These are phyloP conservation scores for Amanita brunnescens DNA, from an alignment of 768 basidiomycete genomes.

Conservation along the genomic window DNA sequence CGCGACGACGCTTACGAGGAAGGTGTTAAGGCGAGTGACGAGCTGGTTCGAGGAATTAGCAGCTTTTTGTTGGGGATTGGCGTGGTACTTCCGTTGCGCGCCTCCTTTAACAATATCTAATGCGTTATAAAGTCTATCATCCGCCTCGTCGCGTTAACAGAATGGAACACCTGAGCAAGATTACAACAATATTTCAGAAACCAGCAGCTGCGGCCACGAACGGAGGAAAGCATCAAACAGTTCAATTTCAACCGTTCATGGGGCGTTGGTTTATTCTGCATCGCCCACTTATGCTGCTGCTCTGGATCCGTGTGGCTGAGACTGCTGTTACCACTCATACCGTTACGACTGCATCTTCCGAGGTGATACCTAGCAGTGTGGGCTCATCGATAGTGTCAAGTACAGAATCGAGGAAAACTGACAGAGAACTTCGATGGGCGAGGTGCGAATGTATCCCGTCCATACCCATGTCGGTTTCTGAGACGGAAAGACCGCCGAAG, in stretches of 20 bases:
- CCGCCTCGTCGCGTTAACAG: slow-evolving; percentile 35
- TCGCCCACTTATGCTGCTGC: slow-evolving; percentile 33
- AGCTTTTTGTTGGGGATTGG: slow-evolving; percentile 71
- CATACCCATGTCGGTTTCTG: slow-evolving; percentile 25
- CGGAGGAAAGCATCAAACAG: slow-evolving; percentile 22
- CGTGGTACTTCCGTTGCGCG: slow-evolving; percentile 21
- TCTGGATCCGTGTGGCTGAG: slow-evolving; percentile 22
- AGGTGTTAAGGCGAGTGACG: slow-evolving; percentile 63
- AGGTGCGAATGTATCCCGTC: slow-evolving; percentile 7
- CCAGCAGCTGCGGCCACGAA: slow-evolving; percentile 12
- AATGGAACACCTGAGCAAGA: slow-evolving; percentile 11
- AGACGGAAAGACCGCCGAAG: slow-evolving; percentile 42
- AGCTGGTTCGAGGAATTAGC: slow-evolving; percentile 69
- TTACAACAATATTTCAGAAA: slow-evolving; percentile 11
- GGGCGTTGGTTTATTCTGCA: slow-evolving; percentile 31
- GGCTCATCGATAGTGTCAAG: slow-evolving; percentile 30
- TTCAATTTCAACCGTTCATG: slow-evolving; percentile 30
- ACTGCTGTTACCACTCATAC: slow-evolving; percentile 63
- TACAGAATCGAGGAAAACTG: slow-evolving; percentile 38
- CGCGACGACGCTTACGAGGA: slow-evolving; percentile 72
- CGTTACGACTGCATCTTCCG: slow-evolving; percentile 38
- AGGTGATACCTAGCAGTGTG: slow-evolving; percentile 7
- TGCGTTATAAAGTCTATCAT: slow-evolving; percentile 50
- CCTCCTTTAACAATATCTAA: slow-evolving; percentile 47
- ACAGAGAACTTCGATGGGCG: too few species aligned